phyloP scores from a whole-genome alignment of 805 yeast species.

The Clavispora phyllophila region DNA sequence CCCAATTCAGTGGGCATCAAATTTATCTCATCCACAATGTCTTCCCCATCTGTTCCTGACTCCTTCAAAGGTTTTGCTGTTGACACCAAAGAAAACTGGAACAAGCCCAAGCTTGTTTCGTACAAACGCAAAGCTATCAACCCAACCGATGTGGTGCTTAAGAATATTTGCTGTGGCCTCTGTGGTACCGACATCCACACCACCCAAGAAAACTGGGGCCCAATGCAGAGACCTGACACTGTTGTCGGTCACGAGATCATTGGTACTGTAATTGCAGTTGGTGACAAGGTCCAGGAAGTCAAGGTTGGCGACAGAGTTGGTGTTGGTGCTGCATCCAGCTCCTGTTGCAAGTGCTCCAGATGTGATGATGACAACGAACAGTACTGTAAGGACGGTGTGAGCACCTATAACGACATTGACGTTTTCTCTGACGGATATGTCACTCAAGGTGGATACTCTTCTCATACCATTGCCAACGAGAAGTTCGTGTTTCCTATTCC shows the following conservation, averaged over 20 bases:
- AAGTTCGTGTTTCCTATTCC: slow-evolving; percentile 63
- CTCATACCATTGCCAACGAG: slow-evolving; percentile 60
- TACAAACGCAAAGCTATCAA: slow-evolving; percentile 42
- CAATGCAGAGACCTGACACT: slow-evolving; percentile 18
- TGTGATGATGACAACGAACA: slow-evolving; percentile 38
- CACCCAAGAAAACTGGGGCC: slow-evolving; percentile 14
- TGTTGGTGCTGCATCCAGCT: slow-evolving; percentile 14
- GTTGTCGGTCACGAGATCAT: slow-evolving; percentile 68
- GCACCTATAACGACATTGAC: slow-evolving; percentile 49
- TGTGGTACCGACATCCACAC: slow-evolving; percentile 17
- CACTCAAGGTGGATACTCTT: slow-evolving; percentile 67
- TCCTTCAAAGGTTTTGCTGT: slow-evolving; percentile 61
- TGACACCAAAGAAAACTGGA: slow-evolving; percentile 47
- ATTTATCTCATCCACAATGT: not conserved
- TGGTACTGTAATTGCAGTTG: slow-evolving; percentile 41
- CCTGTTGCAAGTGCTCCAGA: slow-evolving; percentile 44
- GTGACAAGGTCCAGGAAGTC: slow-evolving; percentile 10
- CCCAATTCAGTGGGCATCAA: not conserved
- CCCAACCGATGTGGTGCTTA: slow-evolving; percentile 21
- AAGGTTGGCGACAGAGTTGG: slow-evolving; percentile 19
- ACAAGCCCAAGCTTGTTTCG: slow-evolving; percentile 46
- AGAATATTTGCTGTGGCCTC: slow-evolving; percentile 21
- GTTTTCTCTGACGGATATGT: slow-evolving; percentile 41
- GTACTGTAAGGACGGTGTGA: slow-evolving; percentile 41
- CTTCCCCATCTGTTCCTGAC: slow-evolving; percentile 31